Percentiles rank a stretch among this genome's conserved stretches.
Evolutionary conservation across 495 filamentous ascomycete genomes (phyloP).

Genomic region (Halenospora varia): DNA sequence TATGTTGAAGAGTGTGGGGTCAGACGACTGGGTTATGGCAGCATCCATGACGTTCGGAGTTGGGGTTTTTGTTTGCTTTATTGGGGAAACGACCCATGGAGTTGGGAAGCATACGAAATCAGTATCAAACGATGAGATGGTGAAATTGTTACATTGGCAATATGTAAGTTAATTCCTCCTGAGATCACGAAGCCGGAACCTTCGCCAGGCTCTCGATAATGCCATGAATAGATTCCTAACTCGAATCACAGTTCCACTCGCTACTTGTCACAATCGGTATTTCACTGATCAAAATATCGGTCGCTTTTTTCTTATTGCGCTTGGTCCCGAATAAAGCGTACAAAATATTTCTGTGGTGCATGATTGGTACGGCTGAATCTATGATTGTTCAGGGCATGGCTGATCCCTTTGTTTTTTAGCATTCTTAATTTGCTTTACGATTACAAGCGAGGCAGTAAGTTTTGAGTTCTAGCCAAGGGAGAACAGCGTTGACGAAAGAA

Average conservation of each 20-base stretch:
- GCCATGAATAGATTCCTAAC: background rate
- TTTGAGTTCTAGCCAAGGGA: no score
- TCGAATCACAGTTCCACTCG: slow-evolving; percentile 22
- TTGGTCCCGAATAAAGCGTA: slow-evolving; percentile 30
- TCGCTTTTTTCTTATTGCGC: slow-evolving; percentile 33
- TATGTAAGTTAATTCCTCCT: slow-evolving; percentile 16
- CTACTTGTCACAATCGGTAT: slow-evolving; percentile 24
- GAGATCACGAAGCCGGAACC: background rate
- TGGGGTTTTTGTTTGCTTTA: slow-evolving; percentile 12
- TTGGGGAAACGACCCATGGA: slow-evolving; percentile 29
- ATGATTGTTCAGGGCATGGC: no score
- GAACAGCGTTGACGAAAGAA: no score
- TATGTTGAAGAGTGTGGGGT: background rate
- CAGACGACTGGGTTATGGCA: background rate
- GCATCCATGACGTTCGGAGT: slow-evolving; percentile 12
- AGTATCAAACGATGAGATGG: slow-evolving; percentile 22
- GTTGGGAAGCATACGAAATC: slow-evolving; percentile 34
- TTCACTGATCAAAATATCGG: slow-evolving; percentile 21
- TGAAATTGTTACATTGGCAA: slow-evolving; percentile 35
- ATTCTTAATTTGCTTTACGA: slow-evolving; percentile 31
- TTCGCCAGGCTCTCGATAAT: no score
- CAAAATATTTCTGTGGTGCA: slow-evolving; percentile 26
- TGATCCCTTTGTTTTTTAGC: slow-evolving; percentile 18
- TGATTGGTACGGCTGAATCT: slow-evolving; percentile 21
- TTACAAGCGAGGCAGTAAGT: slow-evolving; percentile 27